phyloP scores from a whole-genome alignment of 208 protist species.

The Porcisia deanei region DNA sequence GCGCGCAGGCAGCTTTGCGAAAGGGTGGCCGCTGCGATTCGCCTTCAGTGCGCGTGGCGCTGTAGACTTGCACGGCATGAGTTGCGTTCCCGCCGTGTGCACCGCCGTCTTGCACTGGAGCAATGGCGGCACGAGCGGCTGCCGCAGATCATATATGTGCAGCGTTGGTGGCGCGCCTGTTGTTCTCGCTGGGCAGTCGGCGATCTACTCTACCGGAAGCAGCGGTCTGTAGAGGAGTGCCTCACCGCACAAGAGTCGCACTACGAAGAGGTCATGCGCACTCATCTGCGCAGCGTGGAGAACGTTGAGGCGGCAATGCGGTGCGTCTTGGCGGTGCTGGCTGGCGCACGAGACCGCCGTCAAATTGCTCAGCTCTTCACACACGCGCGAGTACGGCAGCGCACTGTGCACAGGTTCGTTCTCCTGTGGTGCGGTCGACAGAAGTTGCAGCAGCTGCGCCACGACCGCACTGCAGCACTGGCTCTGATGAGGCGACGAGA shows the following conservation, averaged over 20 bases:
- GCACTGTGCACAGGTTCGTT: constrained; percentile 42
- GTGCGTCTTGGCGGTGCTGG: constrained; percentile 52
- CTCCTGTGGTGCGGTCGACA: constrained; percentile 32
- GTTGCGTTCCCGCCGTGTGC: constrained; percentile 32
- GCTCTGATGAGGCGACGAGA: constrained; percentile 42
- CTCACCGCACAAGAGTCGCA: constrained; percentile 23
- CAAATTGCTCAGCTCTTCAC: constrained; percentile 20
- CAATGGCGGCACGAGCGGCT: constrained; percentile 10
- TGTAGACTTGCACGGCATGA: constrained; percentile 19
- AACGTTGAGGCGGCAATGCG: constrained; percentile 27
- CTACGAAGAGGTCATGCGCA: constrained; percentile 32
- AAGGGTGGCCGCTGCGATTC: background rate
- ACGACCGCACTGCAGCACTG: constrained; percentile 16
- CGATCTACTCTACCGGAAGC: constrained; percentile 13
- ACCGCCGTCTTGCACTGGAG: constrained; percentile 38
- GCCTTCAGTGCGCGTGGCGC: constrained; percentile 22
- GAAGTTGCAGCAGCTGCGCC: constrained; percentile 27
- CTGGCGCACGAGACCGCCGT: constrained; percentile 42
- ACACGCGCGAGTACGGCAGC: constrained; percentile 24
- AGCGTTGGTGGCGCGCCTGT: constrained; percentile 50
- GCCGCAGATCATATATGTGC: constrained; percentile 26
- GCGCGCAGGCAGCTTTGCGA: background rate
- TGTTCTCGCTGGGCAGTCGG: constrained; percentile 10
- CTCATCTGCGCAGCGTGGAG: constrained; percentile 13
- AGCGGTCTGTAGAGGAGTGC: constrained; percentile 36